Evolutionary conservation across 768 basidiomycete genomes (phyloP).

Genomic region (Pisolithus orientalis): DNA sequence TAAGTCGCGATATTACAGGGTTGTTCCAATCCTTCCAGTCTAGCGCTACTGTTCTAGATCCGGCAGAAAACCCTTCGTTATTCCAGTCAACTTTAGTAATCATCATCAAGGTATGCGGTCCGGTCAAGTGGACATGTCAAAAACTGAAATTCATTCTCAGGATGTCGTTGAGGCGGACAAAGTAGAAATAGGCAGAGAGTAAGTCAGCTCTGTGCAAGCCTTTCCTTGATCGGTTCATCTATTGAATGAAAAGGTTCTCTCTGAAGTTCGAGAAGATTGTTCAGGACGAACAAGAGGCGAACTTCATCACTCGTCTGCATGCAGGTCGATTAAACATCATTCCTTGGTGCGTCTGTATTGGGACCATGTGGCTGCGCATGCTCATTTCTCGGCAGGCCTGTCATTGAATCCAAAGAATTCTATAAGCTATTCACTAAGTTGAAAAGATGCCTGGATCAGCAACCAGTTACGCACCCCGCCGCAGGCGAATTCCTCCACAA

Average conservation of each 20-base stretch:
- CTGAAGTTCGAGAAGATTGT: conserved; percentile 59
- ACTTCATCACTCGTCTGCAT: conserved; percentile 58
- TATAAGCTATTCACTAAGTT: conserved; percentile 47
- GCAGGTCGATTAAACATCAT: conserved; percentile 49
- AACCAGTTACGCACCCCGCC: conserved; percentile 40
- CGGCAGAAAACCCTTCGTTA: conserved; percentile 48
- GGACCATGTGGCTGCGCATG: background rate
- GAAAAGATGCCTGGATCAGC: conserved; percentile 42
- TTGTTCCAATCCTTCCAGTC: conserved; percentile 60
- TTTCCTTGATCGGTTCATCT: background rate
- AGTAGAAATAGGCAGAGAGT: conserved; percentile 54
- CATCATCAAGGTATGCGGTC: conserved; percentile 48
- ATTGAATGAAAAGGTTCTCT: conserved; percentile 35
- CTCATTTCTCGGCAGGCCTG: conserved; percentile 29
- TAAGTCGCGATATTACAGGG: conserved; percentile 53
- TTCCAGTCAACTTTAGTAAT: conserved; percentile 56
- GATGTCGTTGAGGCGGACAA: conserved; percentile 61
- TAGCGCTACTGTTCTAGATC: conserved; percentile 52
- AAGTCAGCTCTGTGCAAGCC: conserved; percentile 8
- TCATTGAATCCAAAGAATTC: conserved; percentile 57
- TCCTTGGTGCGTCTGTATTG: conserved; percentile 39
- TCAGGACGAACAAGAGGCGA: conserved; percentile 51
- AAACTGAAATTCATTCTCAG: conserved; percentile 21
- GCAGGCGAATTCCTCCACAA: conserved; percentile 51
- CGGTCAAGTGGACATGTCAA: background rate